phyloP scores from a whole-genome alignment of 2,329 filamentous ascomycete species.

The Colletotrichum tropicicola region DNA sequence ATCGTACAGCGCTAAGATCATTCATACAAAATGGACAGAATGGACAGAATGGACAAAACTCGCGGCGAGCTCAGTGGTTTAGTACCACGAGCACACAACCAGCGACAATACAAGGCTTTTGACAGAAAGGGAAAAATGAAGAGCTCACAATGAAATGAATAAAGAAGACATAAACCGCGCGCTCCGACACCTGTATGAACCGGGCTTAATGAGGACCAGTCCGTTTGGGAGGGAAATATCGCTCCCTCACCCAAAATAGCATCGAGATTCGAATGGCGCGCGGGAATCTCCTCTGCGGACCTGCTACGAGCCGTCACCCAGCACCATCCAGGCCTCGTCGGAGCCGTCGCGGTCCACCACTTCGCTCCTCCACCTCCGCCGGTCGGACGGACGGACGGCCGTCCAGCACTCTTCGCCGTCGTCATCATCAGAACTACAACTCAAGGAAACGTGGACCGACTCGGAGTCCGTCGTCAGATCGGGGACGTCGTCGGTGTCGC shows the following conservation, averaged over 20 bases:
- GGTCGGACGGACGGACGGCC: neutral
- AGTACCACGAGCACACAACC: constrained; percentile 15
- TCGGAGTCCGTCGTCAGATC: constrained; percentile 42
- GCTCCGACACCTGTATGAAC: neutral
- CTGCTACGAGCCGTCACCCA: constrained; percentile 57
- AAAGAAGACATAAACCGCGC: neutral
- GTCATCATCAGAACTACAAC: constrained; percentile 41
- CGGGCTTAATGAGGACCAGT: constrained; percentile 46
- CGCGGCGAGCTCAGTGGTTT: constrained; percentile 18
- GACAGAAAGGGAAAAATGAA: no score
- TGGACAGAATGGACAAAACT: neutral
- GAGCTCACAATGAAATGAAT: neutral
- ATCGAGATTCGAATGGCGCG: constrained; percentile 38
- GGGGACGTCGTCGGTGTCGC: constrained; percentile 45
- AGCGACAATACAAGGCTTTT: neutral
- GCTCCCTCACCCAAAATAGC: constrained; percentile 33
- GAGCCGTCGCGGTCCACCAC: constrained; percentile 33
- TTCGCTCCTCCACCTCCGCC: constrained; percentile 38
- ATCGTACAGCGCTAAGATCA: no score
- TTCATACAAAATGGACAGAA: neutral
- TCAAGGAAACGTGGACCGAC: constrained; percentile 27
- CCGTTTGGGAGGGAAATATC: constrained; percentile 41
- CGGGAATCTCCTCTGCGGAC: constrained; percentile 45
- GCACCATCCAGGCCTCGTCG: constrained; percentile 50
- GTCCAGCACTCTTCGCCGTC: constrained; percentile 38